Evolutionary conservation across 2,329 filamentous ascomycete genomes (phyloP).

Genomic region (Lachnellula cervina): DNA sequence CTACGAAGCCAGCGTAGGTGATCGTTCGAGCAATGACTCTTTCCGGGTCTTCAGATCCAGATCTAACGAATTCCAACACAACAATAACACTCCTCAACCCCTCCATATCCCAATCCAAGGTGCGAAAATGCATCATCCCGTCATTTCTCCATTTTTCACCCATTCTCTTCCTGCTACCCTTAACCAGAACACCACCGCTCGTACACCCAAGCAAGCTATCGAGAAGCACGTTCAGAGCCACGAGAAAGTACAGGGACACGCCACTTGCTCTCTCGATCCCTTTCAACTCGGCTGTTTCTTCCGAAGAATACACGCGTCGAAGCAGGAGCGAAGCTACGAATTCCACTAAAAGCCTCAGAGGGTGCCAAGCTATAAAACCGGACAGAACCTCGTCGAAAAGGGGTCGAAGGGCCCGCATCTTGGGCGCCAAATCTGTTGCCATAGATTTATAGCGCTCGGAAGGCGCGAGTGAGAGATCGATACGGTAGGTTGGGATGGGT

Average conservation of each 20-base stretch:
- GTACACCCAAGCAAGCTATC: constrained; percentile 63
- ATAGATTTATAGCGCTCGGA: constrained; percentile 46
- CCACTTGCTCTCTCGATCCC: constrained; percentile 49
- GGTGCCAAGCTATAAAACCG: constrained; percentile 17
- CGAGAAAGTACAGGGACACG: constrained; percentile 53
- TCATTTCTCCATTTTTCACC: constrained; percentile 12
- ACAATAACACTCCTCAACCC: constrained; percentile 35
- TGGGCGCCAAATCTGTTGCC: constrained; percentile 39
- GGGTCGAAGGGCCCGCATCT: constrained; percentile 39
- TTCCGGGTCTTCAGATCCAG: constrained; percentile 24
- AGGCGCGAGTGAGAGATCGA: constrained; percentile 52
- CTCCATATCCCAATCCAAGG: constrained; percentile 44
- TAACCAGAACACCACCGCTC: constrained; percentile 43
- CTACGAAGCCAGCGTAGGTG: constrained; percentile 48
- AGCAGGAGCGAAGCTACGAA: constrained; percentile 43
- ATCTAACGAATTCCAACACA: constrained; percentile 36
- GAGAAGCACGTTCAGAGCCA: constrained; percentile 58
- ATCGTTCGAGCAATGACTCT: constrained; percentile 42
- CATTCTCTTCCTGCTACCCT: constrained; percentile 16
- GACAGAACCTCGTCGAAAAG: constrained; percentile 49
- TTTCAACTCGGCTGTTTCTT: constrained; percentile 57
- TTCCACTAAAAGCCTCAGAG: constrained; percentile 27
- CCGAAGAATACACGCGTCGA: constrained; percentile 44
- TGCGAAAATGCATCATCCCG: constrained; percentile 51
- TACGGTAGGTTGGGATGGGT: constrained; percentile 38